Percentiles rank a stretch among this genome's conserved stretches.
Evolutionary conservation across 768 basidiomycete genomes (phyloP).

Genomic region (Xerocomus brunneocitrinus): DNA sequence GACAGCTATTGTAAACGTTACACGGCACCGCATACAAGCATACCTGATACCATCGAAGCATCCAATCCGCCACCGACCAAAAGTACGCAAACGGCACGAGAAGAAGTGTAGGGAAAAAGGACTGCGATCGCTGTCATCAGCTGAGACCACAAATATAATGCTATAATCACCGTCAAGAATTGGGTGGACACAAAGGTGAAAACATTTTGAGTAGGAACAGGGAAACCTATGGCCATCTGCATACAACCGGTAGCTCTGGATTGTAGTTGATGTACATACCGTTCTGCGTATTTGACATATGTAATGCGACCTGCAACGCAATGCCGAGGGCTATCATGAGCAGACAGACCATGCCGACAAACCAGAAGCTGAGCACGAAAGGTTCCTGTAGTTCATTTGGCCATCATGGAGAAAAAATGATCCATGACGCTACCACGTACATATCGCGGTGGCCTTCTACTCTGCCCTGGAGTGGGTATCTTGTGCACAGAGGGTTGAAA

Average conservation of each 20-base stretch:
- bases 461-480: slow-evolving; percentile 43
- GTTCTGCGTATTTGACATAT: slow-evolving; percentile 14
- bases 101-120: slow-evolving; percentile 53
- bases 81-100: slow-evolving; percentile 47
- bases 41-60: slow-evolving; percentile 56
- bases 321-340: slow-evolving; percentile 36
- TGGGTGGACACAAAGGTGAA: slow-evolving; percentile 45
- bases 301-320: slow-evolving; percentile 8
- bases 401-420: neutral
- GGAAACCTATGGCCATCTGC: slow-evolving; percentile 42
- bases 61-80: slow-evolving; percentile 52
- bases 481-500: slow-evolving; percentile 45
- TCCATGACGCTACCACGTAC: slow-evolving; percentile 27
- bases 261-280: slow-evolving; percentile 8
- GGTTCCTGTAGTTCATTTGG: slow-evolving; percentile 22
- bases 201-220: slow-evolving; percentile 45
- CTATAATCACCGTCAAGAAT: slow-evolving; percentile 40
- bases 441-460: slow-evolving; percentile 38
- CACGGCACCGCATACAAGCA: slow-evolving; percentile 7
- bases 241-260: neutral
- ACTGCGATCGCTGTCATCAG: slow-evolving; percentile 31
- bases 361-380: slow-evolving; percentile 32
- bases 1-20: slow-evolving; percentile 3
- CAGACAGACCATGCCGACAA: slow-evolving; percentile 38
- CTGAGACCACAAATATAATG: neutral